These are phyloP conservation scores for Sporothrix inflata DNA, from an alignment of 2,329 filamentous ascomycete genomes.

Conservation along the genomic window DNA sequence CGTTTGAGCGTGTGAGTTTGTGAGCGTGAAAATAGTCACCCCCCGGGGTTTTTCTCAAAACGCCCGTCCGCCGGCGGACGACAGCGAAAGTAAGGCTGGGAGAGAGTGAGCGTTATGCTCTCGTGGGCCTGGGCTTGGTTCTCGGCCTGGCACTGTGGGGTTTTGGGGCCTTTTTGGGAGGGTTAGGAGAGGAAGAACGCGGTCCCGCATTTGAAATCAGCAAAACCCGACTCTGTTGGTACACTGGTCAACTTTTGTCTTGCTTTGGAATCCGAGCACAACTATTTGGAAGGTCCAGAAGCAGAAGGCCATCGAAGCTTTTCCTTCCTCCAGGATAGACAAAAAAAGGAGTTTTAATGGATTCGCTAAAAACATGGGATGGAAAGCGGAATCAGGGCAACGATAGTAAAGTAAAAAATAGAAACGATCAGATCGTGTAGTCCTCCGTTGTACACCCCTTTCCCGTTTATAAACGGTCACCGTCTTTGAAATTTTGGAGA, in stretches of 20 bases:
- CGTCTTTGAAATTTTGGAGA: not conserved
- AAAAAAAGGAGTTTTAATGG: not conserved
- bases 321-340: not conserved
- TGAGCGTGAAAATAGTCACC: not conserved
- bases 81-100: not conserved
- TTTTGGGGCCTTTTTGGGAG: not conserved
- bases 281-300: not conserved
- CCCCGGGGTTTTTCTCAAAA: not conserved
- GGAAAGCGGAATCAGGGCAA: not conserved
- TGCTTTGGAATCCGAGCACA: slow-evolving; percentile 4
- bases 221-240: not conserved
- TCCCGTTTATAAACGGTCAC: not conserved
- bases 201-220: slow-evolving; percentile 24
- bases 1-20: no score
- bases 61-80: slow-evolving; percentile 19
- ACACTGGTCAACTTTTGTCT: not conserved
- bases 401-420: not conserved
- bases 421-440: not conserved
- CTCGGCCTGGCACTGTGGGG: slow-evolving; percentile 7
- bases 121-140: not conserved
- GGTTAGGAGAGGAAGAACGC: not conserved
- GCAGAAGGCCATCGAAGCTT: slow-evolving; percentile 11
- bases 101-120: not conserved
- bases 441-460: slow-evolving; percentile 16
- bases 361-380: slow-evolving; percentile 1